Evolutionary conservation across 371 early-diverging fungal species (phyloP).

Genomic region (Mucor saturninus): DNA sequence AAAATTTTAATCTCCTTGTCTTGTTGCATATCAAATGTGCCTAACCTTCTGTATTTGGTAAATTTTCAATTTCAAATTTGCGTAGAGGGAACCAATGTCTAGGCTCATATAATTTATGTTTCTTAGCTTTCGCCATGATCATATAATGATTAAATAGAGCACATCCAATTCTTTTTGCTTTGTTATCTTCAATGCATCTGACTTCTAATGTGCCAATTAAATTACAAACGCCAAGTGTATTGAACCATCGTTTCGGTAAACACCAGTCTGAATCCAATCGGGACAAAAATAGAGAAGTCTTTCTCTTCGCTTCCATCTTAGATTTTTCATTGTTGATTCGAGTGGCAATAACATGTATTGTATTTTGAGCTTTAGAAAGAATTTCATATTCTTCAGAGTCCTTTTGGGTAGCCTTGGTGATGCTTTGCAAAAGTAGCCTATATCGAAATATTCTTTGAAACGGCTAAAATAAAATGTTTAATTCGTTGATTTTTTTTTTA

Average conservation of each 20-base stretch:
- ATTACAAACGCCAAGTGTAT: conserved; percentile 39
- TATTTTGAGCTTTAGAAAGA: conserved; percentile 34
- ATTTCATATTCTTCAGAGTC: conserved; percentile 35
- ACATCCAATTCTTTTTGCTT: conserved; percentile 48
- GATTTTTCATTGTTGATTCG: conserved; percentile 40
- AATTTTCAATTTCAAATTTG: conserved; percentile 46
- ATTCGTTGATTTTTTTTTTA: not conserved
- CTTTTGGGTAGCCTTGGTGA: conserved; percentile 39
- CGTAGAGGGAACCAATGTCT: conserved; percentile 63
- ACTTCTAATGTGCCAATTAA: conserved; percentile 53
- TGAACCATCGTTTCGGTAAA: conserved; percentile 41
- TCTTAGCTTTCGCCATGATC: conserved; percentile 59
- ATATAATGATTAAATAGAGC: conserved; percentile 60
- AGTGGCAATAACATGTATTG: conserved; percentile 37
- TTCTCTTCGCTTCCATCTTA: conserved; percentile 38
- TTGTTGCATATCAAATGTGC: not conserved
- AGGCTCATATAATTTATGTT: conserved; percentile 51
- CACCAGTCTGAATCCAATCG: conserved; percentile 48
- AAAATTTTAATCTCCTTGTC: conserved; percentile 1
- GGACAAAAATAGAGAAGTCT: conserved; percentile 42
- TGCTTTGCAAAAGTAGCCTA: conserved; percentile 39
- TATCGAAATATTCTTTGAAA: conserved; percentile 54
- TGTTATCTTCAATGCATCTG: conserved; percentile 24
- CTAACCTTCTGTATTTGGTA: conserved; percentile 31
- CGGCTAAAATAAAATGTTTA: conserved; percentile 31